Base-by-base conservation (phyloP, 345 rosid species). In the Eucalyptus grandis region DNA sequence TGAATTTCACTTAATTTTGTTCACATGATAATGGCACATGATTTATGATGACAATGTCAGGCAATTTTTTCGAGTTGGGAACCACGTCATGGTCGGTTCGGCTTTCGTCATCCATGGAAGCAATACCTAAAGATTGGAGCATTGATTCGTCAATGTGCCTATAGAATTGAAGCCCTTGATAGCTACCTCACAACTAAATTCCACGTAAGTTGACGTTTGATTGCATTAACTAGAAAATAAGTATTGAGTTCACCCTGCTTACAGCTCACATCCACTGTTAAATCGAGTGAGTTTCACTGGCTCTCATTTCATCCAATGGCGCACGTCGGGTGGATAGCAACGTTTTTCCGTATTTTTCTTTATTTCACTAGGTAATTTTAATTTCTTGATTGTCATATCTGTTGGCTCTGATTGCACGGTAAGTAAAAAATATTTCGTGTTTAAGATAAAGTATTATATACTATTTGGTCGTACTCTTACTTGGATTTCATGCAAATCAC, bases 31-130 rank as follows among this genome's bases (percentile, higher is more conserved):
- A 9, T n/a, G 44, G 12, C 47, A 40, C 27, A 3, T 46, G 44
- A 60, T 88, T 56, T 51, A 37, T 15, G 26, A 49, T 54, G 46
- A 34, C 49, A 37, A 77, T 49, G 62, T 46, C 92, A 96, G 98
- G 98, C 97, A 27, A 95, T 95, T 89, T 96, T 94, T 88, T 97
- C 97, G 2, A 93, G 94, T 90, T 97, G 98, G 99, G 98, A 97
- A 86, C 99, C 99, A 34, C 87, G 93, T 47, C 99, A 96, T 44
- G 99, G 99, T 15, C 89, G 89, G 37, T 97, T 97, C 93, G 77
- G 87, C 53, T 96, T 96, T 91, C 93, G 94, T 3, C 98, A 97
- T 91, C 98, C 99, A 13, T 96, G 98, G 98, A 94, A 94, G 85
- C 94, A 91, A 15, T 97, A 96, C 91, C 94, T 95, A 11, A 88